Base-by-base conservation (phyloP, 2,329 filamentous ascomycete genomes). In the Talaromyces albobiverticillius region DNA sequence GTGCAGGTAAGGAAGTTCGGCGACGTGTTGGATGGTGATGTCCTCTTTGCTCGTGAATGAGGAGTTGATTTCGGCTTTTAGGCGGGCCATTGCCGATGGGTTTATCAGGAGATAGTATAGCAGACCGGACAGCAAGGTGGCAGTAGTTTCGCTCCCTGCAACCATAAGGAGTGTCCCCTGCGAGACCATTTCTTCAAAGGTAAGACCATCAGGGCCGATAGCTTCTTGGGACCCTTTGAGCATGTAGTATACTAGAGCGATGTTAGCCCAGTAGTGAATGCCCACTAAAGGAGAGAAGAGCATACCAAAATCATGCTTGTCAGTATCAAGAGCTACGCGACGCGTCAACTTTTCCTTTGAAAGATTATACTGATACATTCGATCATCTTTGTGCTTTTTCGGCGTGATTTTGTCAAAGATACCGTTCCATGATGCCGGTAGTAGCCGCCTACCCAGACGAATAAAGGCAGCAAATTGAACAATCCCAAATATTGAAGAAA, bases 81-180 rank as follows among this genome's bases (percentile, higher is more conserved):
- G 59, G 20, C 41, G 49, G 13, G 36, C 40, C 55, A 64, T 61
- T 6, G 46, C 51, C 0, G 46, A 46, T 1, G 61, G 59, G 10
- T 65, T 59, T 0, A 53, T 58, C 4, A 65, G 62, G 1, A 72
- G 59, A 18, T 64, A 62, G 41, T 61, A 74, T 3, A 66, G 66
- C 6, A 62, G 64, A 1, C 72, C 73, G 0, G 67, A 69, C 1
- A 78, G 62, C 3, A 71, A 46, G 0, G 74, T 76, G 2, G 73
- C 73, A 0, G 71, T 68, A 3, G 74, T 76, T 54, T 73, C 71
- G 11, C 63, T 68, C 1, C 72, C 72, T 6, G 68, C 72, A 6
- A 72, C 45, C 5, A 74, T 22, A 9, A 54, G 23, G 3, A 51
- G 7, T 4, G 36, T 18, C 13, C 40, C 29, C 8, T 45, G n/a